These are phyloP conservation scores for Blastocystis sp. DNA, from an alignment of 352 stramenopile species.

Conservation along the genomic window DNA sequence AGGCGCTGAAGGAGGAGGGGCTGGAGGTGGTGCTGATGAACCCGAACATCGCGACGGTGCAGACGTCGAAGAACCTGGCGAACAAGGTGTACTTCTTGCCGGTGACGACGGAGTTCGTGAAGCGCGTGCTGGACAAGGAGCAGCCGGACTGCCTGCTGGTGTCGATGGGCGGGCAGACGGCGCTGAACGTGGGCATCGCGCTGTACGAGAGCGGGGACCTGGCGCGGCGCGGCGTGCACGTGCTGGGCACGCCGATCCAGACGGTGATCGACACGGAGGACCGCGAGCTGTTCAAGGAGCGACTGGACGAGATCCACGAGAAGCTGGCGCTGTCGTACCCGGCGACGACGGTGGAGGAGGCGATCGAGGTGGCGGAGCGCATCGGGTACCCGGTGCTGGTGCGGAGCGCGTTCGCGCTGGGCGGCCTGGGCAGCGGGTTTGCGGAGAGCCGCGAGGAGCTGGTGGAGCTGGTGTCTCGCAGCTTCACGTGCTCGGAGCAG, in stretches of 20 bases:
- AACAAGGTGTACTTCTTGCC: constrained; percentile 97
- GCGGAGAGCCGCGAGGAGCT: constrained; percentile 84
- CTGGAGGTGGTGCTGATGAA: constrained; percentile 97
- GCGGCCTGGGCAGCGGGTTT: constrained; percentile 92
- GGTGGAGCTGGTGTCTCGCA: constrained; percentile 75
- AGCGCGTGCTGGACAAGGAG: constrained; percentile 93
- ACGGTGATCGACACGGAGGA: constrained; percentile 95
- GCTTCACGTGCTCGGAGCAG: constrained; percentile 79
- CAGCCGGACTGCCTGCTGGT: constrained; percentile 94
- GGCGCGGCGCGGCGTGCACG: constrained; percentile 85
- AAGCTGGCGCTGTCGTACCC: constrained; percentile 89
- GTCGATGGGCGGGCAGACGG: constrained; percentile 96
- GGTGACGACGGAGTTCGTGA: constrained; percentile 86
- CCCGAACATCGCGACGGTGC: constrained; percentile 96
- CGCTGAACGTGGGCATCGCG: constrained; percentile 92
- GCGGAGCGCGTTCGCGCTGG: constrained; percentile 92
- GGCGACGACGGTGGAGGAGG: constrained; percentile 85
- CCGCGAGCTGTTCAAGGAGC: constrained; percentile 90
- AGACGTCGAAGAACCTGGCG: constrained; percentile 89
- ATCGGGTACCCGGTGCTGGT: constrained; percentile 96
- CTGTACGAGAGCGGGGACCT: constrained; percentile 88
- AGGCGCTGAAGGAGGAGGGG: constrained; percentile 95
- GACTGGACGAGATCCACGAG: constrained; percentile 91
- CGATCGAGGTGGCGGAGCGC: constrained; percentile 81
- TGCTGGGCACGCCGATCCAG: constrained; percentile 92